Base-by-base conservation (phyloP, 2,329 filamentous ascomycete genomes). In the Aspergillus japonicus region DNA sequence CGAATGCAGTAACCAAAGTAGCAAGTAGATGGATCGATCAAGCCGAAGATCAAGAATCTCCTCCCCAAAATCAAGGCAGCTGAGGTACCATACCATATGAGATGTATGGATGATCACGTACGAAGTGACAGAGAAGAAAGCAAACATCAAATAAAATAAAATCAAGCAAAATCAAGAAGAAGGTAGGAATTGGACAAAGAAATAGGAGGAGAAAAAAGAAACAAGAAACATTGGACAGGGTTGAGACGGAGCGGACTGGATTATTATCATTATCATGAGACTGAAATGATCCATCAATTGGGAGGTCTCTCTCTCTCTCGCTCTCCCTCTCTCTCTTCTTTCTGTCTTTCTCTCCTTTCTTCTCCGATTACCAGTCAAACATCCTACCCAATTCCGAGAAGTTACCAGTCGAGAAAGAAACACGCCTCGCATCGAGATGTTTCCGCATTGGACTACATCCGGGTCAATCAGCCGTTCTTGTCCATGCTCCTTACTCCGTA, bases 211-310 rank as follows among this genome's bases (percentile, higher is more conserved):
- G 4, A 35, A 35, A 44, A 16, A 19, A 44, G 39, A 44, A 44
- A 44, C 26, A 44, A 44, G 39, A 44, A 44, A 44, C 39, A 16
- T 16, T 44, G 39, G 39, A 19, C 16, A 19, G 39, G 39, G 5
- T 44, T 44, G 14, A 44, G 39, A 44, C 39, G 39, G 16, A 6
- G 4, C 3, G 33, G 14, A 35, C 14, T 35, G 12, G 4, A 16
- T 31, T 33, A 35, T 16, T 23, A 47, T 33, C 47, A 16, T 16
- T 23, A 47, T 33, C 47, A 55, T 47, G 42, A 55, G 47, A 55
- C 42, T 44, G 16, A 47, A 42, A 48, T 55, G 53, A 55, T 55
- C 42, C 53, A 35, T 55, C 53, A 55, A 47, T 31, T 55, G 48
- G 23, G 29, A 29, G 24, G 23, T 16, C 11, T 10, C 33, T 35